Conservation (phyloP, 2,329 filamentous ascomycete species). For the Mycocentrospora acerina region DNA sequence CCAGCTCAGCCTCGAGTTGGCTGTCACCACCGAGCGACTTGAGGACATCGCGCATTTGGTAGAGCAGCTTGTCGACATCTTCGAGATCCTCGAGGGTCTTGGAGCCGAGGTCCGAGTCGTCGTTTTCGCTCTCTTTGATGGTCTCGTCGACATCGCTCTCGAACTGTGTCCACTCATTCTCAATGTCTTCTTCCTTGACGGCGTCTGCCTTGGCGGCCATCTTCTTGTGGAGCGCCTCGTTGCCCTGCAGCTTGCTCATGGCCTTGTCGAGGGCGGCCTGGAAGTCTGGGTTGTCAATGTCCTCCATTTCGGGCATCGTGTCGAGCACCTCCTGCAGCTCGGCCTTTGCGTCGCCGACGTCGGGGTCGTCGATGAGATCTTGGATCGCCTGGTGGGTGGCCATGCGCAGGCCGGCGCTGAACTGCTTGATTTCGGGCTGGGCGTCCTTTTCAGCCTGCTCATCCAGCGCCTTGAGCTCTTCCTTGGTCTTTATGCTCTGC, state of each 20-base stretch:
- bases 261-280: conserved; percentile 21
- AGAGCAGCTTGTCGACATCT: conserved; percentile 24
- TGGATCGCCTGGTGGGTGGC: conserved; percentile 24
- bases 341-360: conserved; percentile 19
- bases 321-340: conserved; percentile 28
- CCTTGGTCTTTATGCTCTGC: conserved; percentile 16
- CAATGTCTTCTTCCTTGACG: conserved; percentile 10
- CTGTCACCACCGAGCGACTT: conserved; percentile 21
- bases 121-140: conserved; percentile 7
- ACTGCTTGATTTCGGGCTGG: conserved; percentile 15
- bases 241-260: conserved; percentile 23
- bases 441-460: conserved; percentile 9
- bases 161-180: conserved; percentile 10
- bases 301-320: conserved; percentile 21
- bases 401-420: conserved; percentile 17
- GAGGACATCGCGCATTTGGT: conserved; percentile 31
- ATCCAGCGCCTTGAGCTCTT: conserved; percentile 3
- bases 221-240: conserved; percentile 23
- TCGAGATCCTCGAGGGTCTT: conserved; percentile 13
- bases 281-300: conserved; percentile 23
- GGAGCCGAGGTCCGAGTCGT: conserved; percentile 8
- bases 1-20: conserved; percentile 24
- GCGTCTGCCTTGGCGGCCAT: conserved; percentile 12
- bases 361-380: conserved; percentile 32
- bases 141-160: conserved; percentile 10